Conservation (phyloP, 768 basidiomycete genomes). For the Mycena floridula region DNA sequence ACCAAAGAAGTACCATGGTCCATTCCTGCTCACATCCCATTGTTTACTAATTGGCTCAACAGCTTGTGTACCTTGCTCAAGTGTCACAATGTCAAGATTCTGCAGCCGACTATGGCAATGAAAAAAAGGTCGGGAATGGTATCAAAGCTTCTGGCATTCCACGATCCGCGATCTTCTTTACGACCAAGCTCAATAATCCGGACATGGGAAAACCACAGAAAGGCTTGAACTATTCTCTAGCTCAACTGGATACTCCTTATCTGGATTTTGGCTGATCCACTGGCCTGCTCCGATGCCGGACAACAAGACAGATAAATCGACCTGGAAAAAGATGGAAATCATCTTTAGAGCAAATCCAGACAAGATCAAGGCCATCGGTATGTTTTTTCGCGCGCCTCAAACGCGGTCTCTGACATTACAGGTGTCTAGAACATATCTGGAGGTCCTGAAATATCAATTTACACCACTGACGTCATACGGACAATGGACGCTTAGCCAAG, state of each 20-base stretch:
- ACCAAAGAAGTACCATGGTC: too few relatives aligned
- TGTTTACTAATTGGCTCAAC: too few relatives aligned
- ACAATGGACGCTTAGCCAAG: too few relatives aligned
- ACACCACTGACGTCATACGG: too few relatives aligned
- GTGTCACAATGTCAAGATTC: too few relatives aligned
- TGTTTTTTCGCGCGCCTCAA: neutral
- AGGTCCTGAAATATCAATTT: too few relatives aligned
- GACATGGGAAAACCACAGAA: conserved; percentile 54
- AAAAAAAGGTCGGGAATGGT: conserved; percentile 77
- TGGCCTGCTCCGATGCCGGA: conserved; percentile 74
- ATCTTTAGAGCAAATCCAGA: conserved; percentile 58
- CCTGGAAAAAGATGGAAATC: conserved; percentile 75
- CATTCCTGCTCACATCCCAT: too few relatives aligned
- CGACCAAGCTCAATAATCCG: conserved; percentile 63
- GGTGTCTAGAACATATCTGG: too few relatives aligned
- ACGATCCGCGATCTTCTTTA: conserved; percentile 73
- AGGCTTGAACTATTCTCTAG: conserved; percentile 63
- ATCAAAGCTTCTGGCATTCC: conserved; percentile 70
- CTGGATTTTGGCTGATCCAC: conserved; percentile 79
- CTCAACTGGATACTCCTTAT: conserved; percentile 65
- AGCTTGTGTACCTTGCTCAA: too few relatives aligned
- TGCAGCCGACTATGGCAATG: conserved; percentile 66
- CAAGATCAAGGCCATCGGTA: conserved; percentile 75
- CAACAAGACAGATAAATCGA: conserved; percentile 50
- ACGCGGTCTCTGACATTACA: too few relatives aligned